Base-by-base conservation (phyloP, 176 grass and related monocot genomes). In the Melocanna baccifera region DNA sequence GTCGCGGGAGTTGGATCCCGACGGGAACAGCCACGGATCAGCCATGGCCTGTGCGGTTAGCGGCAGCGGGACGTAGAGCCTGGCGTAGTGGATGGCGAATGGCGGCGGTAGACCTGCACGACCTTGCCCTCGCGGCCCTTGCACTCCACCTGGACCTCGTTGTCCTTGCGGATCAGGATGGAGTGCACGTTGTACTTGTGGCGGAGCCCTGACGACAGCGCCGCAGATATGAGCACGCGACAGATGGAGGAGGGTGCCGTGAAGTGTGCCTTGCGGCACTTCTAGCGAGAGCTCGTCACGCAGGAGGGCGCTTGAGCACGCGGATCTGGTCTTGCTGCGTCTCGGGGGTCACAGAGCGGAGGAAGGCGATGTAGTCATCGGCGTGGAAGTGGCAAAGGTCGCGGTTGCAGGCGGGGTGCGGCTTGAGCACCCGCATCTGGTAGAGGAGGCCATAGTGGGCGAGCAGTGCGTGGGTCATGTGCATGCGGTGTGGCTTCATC, bases 251-350 rank as follows among this genome's bases (percentile, higher is more conserved):
- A 97, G 3, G 94, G 92, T 2, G 94, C 94, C 40, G 92, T 92
- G 92, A 97, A 97, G 88, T 97, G 95, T 51, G 92, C 95, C 95
- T 97, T 97, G 26, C 95, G 95, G 95, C 86, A 83, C 88, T 97
- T 97, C 59, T 92, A 84, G 25, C 92, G 90, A 63, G 95, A 97
- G 79, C 95, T 94, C 14, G 95, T 86, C 15, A 97, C 90, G 40
- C 95, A 73, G 1, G 94, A n/a, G n/a, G n/a, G 1, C 93, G 87
- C 76, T 89, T 90, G 62, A 95, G 91, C 1, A 88, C 86, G 57
- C 79, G 86, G 72, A 86, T 77, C 73, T 90, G 86, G 58, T 88
- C 86, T 52, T 85, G 90, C 85, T 94, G 91, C 70, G 88, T 99
- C 81, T 92, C 91, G 22, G 93, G 96, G 74, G 87, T 96, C 43